Percentiles rank a stretch among this genome's conserved stretches.
Evolutionary conservation across 352 stramenopile species (phyloP).

Genomic region (Phytophthora ohioensis): DNA sequence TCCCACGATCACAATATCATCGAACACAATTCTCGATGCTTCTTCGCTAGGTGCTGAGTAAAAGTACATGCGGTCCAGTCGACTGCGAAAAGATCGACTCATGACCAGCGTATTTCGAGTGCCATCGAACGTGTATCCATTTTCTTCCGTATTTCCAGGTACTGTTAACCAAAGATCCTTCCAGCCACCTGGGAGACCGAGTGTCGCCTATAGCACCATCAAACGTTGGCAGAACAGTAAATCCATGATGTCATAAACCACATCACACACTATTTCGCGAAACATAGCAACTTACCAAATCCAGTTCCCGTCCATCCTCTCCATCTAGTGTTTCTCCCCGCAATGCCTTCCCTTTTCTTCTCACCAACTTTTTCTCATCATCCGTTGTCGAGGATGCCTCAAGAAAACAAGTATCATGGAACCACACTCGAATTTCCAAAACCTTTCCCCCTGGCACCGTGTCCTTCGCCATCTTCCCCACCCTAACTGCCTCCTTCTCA

Average conservation of each 20-base stretch:
- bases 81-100: constrained; percentile 71
- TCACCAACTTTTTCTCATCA: constrained; percentile 55
- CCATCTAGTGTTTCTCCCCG: constrained; percentile 15
- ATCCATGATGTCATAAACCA: not conserved
- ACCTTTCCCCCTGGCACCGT: constrained; percentile 49
- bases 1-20: constrained; percentile 67
- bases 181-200: constrained; percentile 65
- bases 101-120: constrained; percentile 65
- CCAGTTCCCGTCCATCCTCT: not conserved
- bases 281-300: not conserved
- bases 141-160: constrained; percentile 74
- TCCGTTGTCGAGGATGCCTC: constrained; percentile 28
- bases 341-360: constrained; percentile 14
- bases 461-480: constrained; percentile 65
- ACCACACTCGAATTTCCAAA: constrained; percentile 69
- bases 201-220: constrained; percentile 38
- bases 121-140: constrained; percentile 81
- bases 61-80: constrained; percentile 82
- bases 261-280: not conserved
- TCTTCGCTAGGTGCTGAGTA: constrained; percentile 38
- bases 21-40: constrained; percentile 30
- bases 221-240: not conserved
- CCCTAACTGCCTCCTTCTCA: constrained; percentile 52
- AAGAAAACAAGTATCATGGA: constrained; percentile 66
- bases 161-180: constrained; percentile 78